Base-by-base conservation (phyloP, 2,329 filamentous ascomycete species). In the Tolypocladium endophyticum region DNA sequence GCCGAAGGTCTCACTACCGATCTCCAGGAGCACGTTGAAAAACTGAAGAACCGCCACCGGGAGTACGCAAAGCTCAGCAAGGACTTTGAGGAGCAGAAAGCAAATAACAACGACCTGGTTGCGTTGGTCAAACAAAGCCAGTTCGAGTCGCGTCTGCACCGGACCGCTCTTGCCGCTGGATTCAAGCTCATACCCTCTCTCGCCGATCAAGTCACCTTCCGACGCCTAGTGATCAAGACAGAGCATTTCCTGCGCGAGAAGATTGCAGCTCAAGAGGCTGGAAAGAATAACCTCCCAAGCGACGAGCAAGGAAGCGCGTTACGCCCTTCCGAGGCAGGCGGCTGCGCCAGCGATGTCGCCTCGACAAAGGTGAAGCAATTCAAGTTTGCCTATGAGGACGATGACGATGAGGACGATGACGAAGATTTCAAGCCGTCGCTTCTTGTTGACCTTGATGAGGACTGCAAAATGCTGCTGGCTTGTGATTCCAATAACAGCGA, bases 161-260 rank as follows among this genome's bases (percentile, higher is more conserved):
- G 60, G 23, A 60, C 60, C 9, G 61, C 61, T 14, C 55, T 63
- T 6, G 47, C 47, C 7, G 60, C 60, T 3, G 58, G 54, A 1
- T 61, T 61, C 50, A 60, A 63, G 50, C 28, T 63, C 7, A 11
- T 61, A 8, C 36, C 57, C 9, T 45, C 50, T 6, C 30, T 61
- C 5, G 14, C 3, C 7, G 41, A 45, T 12, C 58, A 59, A 18
- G 18, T 55, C 5, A 59, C 61, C 12, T 47, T 59, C 7, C 33
- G 25, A 0, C 23, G n/a, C 12, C 38, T 63, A 1, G 3, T 63
- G 6, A 7, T 41, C 50, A 12, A 9, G 36, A 63, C 60, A n/a
- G 36, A 60, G 3, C 12, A 3, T 8, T 58, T 55, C 9, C 18
- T 63, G 18, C 54, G 36, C 2, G 28, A 39, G 12, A 39, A 55